Base-by-base conservation (phyloP, 441 rosid genomes). In the Flueggea neowawraea region DNA sequence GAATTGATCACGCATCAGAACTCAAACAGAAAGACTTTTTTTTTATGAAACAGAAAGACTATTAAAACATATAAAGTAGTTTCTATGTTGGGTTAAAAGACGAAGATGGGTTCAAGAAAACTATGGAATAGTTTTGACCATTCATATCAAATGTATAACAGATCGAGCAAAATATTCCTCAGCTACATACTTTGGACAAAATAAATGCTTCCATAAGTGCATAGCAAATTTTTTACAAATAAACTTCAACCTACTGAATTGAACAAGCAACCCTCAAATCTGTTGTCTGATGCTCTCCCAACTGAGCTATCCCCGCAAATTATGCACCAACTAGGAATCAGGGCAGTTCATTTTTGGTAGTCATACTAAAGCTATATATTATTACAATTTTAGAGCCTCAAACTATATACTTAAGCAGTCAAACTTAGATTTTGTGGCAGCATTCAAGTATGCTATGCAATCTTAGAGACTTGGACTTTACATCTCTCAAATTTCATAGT, bases 261-360 rank as follows among this genome's bases (percentile, higher is more conserved):
- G 80, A 78, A 73, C 88, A 80, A 65, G 73, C 71, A 69, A 73
- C 82, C 81, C 82, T 47, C n/a, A 47, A 0, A 47, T 47, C 50
- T 47, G 12, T 4, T 1, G 50, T 47, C 50, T 47, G 50, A 47
- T 47, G 50, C 50, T 47, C 50, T 47, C 50, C 50, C 50, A 10
- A 10, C 1, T 47, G 14, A 47, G n/a, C n/a, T 78, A 78, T 76
- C 81, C 70, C 79, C 69, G 74, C 76, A 74, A 61, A 54, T 57
- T 44, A 60, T 63, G 64, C 84, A 72, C 75, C 69, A 63, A 16
- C 63, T 16, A 2, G 60, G 60, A 77, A 52, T 57, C 56, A 4
- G 33, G 63, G 64, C 58, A 36, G n/a, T 36, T 47, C 28, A 22
- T 55, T 49, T 31, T 14, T 36, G 43, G 15, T 36, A 44, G 16